phyloP scores from a whole-genome alignment of 805 yeast species.

The Candida qinlingensis region DNA sequence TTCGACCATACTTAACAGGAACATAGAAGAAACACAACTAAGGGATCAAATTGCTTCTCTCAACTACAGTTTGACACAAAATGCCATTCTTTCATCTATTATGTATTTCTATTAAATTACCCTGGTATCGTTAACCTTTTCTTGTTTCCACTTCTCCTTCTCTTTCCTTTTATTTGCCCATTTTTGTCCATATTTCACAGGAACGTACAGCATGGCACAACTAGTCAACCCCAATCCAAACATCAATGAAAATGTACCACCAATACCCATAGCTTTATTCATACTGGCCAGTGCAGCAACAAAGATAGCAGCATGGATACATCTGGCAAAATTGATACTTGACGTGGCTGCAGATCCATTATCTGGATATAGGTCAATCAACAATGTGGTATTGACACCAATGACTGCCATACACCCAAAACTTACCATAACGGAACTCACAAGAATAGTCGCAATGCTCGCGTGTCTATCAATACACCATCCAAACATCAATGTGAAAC shows the following conservation, averaged over 20 bases:
- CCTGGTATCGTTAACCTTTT: too few relatives aligned
- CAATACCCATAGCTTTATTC: conserved; percentile 52
- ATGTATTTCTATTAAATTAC: too few relatives aligned
- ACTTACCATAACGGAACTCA: conserved; percentile 54
- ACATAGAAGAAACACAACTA: too few relatives aligned
- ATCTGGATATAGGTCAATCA: conserved; percentile 73
- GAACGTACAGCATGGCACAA: conserved; percentile 22
- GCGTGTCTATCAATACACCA: conserved; percentile 59
- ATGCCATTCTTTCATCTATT: too few relatives aligned
- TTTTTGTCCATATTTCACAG: conserved; percentile 28
- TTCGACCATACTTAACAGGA: too few relatives aligned
- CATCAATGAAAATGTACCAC: conserved; percentile 76
- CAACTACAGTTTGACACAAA: too few relatives aligned
- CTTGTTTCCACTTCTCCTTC: conserved; percentile 1
- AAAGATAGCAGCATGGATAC: conserved; percentile 64
- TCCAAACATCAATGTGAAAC: conserved; percentile 52
- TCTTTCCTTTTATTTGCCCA: conserved; percentile 23
- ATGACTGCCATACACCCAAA: conserved; percentile 53
- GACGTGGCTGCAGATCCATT: conserved; percentile 72
- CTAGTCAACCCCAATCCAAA: conserved; percentile 40
- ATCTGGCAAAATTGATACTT: conserved; percentile 65
- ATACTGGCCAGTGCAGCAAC: conserved; percentile 62
- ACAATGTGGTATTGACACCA: conserved; percentile 54
- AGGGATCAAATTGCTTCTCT: too few relatives aligned
- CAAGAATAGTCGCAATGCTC: conserved; percentile 38